These are phyloP conservation scores for Leonotis leonurus DNA, from an alignment of 257 asterid genomes.

Conservation along the genomic window DNA sequence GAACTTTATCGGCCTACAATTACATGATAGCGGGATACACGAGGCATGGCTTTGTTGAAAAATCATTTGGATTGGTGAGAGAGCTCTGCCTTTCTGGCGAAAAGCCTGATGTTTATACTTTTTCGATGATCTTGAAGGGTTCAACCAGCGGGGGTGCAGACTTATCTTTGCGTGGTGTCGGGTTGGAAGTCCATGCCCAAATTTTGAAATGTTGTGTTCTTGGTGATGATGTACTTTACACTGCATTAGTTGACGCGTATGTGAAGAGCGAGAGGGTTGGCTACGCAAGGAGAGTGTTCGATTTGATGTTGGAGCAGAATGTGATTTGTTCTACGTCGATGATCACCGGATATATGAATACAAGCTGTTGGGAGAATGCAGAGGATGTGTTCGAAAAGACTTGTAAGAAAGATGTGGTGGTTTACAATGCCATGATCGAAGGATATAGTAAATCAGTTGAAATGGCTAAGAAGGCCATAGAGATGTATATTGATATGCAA, in stretches of 20 bases:
- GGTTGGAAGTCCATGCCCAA: constrained; percentile 59
- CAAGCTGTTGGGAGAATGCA: constrained; percentile 47
- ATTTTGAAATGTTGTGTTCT: constrained; percentile 36
- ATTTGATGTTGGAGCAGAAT: constrained; percentile 57
- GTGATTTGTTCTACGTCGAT: constrained; percentile 78
- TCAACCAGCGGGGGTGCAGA: constrained; percentile 31
- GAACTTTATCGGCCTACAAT: constrained; percentile 69
- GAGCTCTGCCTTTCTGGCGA: constrained; percentile 39
- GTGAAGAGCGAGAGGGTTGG: constrained; percentile 52
- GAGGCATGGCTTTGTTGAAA: constrained; percentile 36
- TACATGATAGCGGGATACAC: constrained; percentile 73
- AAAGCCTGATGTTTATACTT: constrained; percentile 61
- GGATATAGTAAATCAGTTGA: constrained; percentile 71
- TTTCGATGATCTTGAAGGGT: constrained; percentile 71
- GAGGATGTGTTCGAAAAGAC: constrained; percentile 63
- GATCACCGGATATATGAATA: constrained; percentile 85
- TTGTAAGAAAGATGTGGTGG: constrained; percentile 61
- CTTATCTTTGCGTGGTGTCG: constrained; percentile 15
- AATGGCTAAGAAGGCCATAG: constrained; percentile 60
- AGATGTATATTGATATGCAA: constrained; percentile 56
- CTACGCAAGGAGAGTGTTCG: constrained; percentile 69
- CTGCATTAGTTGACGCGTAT: constrained; percentile 72
- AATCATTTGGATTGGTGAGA: constrained; percentile 50
- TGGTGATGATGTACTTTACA: constrained; percentile 71
- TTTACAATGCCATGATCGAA: constrained; percentile 95